Base-by-base conservation (phyloP, 495 filamentous ascomycete species). In the Cetradonia linearis region DNA sequence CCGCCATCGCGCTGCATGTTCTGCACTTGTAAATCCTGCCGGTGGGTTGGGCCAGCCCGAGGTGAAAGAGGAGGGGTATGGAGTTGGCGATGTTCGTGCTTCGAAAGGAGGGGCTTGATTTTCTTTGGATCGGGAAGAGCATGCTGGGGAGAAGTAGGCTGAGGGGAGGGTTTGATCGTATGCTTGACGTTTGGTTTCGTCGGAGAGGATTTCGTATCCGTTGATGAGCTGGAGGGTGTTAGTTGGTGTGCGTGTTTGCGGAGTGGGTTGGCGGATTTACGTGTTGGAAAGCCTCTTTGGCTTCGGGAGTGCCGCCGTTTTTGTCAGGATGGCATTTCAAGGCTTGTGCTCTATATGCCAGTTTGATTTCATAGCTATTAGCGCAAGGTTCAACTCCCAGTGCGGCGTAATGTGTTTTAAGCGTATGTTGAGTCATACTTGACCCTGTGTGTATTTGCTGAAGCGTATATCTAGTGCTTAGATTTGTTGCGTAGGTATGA, bases 291-390 rank as follows among this genome's bases (percentile, higher is more conserved):
- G 77, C 70, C 46, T 77, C 71, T 16, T 61, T 62, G 6, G 74
- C 70, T 18, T 64, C 58, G 20, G 72, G 68, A 31, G 72, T 72
- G 38, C 71, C 70, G 36, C 73, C 72, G 65, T 78, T 75, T 67
- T 86, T 86, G 70, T 86, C 83, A 0, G 83, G 84, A 61, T 86
- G 83, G 64, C 69, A 71, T 59, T 77, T 79, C 54, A 86, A 67
- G 1, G 82, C 84, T 11, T 75, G 67, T 52, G 65, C 73, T 56
- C 73, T 77, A 65, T 77, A 78, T 8, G 75, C 70, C 36, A 64
- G 65, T 57, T 74, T 73, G 62, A 80, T 78, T 2, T 75, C 73
- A 23, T 69, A 69, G 14, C 68, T 36, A 0, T 67, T 64, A n/a
- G 77, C 74, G 48, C 69, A 47, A 33, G 20, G 62, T 6, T 64